These are phyloP conservation scores for Saturnispora halmiae DNA, from an alignment of 805 yeast species.

Conservation along the genomic window DNA sequence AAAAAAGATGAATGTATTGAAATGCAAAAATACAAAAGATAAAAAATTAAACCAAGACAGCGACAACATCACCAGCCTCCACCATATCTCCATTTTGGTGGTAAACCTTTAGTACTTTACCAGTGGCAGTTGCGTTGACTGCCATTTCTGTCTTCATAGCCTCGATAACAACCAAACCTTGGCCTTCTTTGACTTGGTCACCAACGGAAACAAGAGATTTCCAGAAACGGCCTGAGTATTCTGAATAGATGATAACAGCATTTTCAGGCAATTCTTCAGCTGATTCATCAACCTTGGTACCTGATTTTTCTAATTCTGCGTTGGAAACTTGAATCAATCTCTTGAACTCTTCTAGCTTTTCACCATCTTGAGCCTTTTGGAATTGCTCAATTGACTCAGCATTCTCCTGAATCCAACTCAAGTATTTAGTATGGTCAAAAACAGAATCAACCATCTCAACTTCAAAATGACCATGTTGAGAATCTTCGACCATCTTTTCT, in stretches of 20 bases:
- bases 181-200: constrained; percentile 61
- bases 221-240: constrained; percentile 97
- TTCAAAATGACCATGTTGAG: constrained; percentile 69
- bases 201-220: constrained; percentile 78
- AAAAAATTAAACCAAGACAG: constrained; percentile 46
- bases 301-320: constrained; percentile 53
- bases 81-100: constrained; percentile 93
- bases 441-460: constrained; percentile 68
- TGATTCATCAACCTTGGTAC: constrained; percentile 35
- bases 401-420: constrained; percentile 70
- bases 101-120: constrained; percentile 62
- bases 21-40: not conserved
- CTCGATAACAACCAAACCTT: constrained; percentile 81
- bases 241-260: constrained; percentile 83
- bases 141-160: constrained; percentile 99
- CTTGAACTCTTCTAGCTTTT: constrained; percentile 78
- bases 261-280: constrained; percentile 60
- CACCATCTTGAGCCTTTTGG: constrained; percentile 62
- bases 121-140: constrained; percentile 60
- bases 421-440: constrained; percentile 69
- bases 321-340: constrained; percentile 73
- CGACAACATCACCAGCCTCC: constrained; percentile 93
- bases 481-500: constrained; percentile 60
- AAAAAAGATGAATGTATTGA: not conserved
- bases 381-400: constrained; percentile 57